Conservation (phyloP, 345 rosid species). For the Aegle marmelos region DNA sequence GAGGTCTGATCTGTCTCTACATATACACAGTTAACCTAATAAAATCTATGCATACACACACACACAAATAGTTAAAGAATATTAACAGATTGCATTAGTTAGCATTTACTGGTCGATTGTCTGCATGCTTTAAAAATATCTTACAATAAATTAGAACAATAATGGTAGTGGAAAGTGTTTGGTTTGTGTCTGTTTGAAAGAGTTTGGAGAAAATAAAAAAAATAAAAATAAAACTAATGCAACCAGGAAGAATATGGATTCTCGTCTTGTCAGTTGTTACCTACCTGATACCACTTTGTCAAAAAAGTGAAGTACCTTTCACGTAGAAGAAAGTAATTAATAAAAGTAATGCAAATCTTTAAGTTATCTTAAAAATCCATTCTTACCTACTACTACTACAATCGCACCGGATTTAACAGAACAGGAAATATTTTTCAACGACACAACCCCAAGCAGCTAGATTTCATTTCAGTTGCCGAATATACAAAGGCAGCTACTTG, state of each 20-base stretch:
- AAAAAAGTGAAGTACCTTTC: slow-evolving; percentile 17
- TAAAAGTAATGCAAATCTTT: too few relatives aligned
- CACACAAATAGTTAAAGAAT: not conserved
- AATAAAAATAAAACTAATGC: too few relatives aligned
- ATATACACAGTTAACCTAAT: too few relatives aligned
- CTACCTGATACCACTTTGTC: slow-evolving; percentile 20
- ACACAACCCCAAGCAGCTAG: too few relatives aligned
- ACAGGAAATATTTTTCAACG: not conserved
- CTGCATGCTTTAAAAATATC: not conserved
- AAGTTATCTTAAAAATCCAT: not conserved
- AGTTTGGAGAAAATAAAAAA: not conserved
- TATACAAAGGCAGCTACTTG: too few relatives aligned
- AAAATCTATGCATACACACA: too few relatives aligned
- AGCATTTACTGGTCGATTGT: not conserved
- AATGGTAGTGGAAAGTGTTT: not conserved
- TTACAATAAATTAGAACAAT: not conserved
- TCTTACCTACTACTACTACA: slow-evolving; percentile 9
- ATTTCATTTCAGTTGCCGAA: too few relatives aligned
- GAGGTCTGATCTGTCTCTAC: too few relatives aligned
- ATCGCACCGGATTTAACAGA: not conserved
- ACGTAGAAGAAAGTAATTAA: not conserved
- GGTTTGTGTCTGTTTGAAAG: not conserved
- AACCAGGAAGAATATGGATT: not conserved
- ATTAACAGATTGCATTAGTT: not conserved
- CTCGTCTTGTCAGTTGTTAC: slow-evolving; percentile 11